Conservation (phyloP, 768 basidiomycete genomes). For the Naganishia friedmannii region DNA sequence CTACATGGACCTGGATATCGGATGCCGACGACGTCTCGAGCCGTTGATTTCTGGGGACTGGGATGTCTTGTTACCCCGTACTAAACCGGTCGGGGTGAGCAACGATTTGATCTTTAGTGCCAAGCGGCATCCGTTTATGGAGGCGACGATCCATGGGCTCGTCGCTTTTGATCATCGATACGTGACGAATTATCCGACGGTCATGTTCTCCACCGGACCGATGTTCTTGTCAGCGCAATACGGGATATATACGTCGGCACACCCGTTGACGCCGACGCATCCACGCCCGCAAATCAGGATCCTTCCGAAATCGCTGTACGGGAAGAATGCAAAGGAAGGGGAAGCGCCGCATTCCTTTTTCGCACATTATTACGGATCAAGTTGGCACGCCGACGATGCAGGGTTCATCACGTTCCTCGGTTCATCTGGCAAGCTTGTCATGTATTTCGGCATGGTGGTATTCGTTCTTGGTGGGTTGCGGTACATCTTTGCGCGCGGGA, state of each 20-base stretch:
- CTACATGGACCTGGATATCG: conserved; percentile 95
- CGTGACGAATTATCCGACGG: conserved; percentile 95
- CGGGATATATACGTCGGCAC: conserved; percentile 64
- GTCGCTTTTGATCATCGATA: conserved; percentile 88
- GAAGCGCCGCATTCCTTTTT: conserved; percentile 92
- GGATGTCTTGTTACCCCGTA: conserved; percentile 81
- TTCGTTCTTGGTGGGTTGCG: conserved; percentile 68
- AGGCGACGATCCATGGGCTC: conserved; percentile 87
- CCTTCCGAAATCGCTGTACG: conserved; percentile 93
- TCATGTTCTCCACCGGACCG: conserved; percentile 99
- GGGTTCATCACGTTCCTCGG: conserved; percentile 93
- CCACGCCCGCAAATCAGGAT: conserved; percentile 78
- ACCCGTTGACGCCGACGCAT: conserved; percentile 54
- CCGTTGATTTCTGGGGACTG: conserved; percentile 74
- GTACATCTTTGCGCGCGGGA: conserved; percentile 43
- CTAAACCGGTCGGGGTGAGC: conserved; percentile 93
- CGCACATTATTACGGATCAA: conserved; percentile 94
- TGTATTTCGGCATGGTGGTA: conserved; percentile 76
- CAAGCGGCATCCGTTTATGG: conserved; percentile 80
- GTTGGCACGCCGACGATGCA: conserved; percentile 97
- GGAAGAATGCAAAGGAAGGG: conserved; percentile 81
- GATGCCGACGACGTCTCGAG: conserved; percentile 80
- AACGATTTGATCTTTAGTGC: conserved; percentile 95
- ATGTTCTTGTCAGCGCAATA: conserved; percentile 98
- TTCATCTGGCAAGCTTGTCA: conserved; percentile 78